Evolutionary conservation across 2,329 filamentous ascomycete genomes (phyloP), one percentile per base, ranked within the genome.

Genomic region (Penicillium aurantiogriseum): DNA sequence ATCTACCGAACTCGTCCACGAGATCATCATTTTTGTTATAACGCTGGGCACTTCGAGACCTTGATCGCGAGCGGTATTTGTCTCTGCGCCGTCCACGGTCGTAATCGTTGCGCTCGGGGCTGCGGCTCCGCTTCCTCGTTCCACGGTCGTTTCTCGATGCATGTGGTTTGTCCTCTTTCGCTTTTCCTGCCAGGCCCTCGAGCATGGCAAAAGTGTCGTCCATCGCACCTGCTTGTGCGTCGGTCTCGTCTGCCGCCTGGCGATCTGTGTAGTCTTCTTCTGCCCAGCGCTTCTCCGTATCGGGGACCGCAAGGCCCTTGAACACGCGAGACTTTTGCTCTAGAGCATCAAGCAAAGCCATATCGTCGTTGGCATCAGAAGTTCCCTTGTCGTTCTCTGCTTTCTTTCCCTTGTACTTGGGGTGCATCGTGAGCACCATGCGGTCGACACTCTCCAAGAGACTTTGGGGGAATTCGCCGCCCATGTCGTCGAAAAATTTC

Each of bases 161-260:
- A 47, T 71, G 69, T 47, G 71, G 67, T 21, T 71, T 71, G n/a
- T 74, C 66, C 36, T 71, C 68, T 55, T 73, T 80, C 49, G 80
- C 78, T 68, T 89, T 91, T 8, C 85, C 83, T 61, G 92, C 92
- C 39, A 97, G 77, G 0, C 87, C 89, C 74, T 97, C 94, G n/a
- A 99, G 76, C 68, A 96, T 83, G 0, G 92, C 92, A 67, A 99
- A 86, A 0, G 94, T 96, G 74, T 99, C 92, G 69, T 97, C 94
- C 69, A 97, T 88, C 21, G 86, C 89, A 70, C 90, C 89, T 1
- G 77, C 78, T 57, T 79, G 79, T 23, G 74, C 71, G 53, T 76
- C 74, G 39, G 72, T 63, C 42, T 71, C 73, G n/a, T 66, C 61
- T 21, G 66, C 67, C n/a, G 67, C 66, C 31, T 65, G 60, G 27